phyloP scores from a whole-genome alignment of 495 filamentous ascomycete genomes.

The Aspergillus panamensis region DNA sequence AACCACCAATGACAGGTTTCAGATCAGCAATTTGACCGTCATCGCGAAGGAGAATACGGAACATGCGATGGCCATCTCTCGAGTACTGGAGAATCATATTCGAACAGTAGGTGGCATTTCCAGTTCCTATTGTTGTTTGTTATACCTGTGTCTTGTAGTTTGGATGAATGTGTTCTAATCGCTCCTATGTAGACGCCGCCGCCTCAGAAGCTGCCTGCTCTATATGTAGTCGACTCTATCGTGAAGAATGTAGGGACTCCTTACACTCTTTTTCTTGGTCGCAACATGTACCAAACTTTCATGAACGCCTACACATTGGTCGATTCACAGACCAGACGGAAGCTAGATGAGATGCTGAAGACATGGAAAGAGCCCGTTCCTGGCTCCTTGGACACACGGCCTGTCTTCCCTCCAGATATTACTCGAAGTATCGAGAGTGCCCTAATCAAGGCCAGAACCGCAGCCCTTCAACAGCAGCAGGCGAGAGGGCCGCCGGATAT shows the following conservation, averaged over 20 bases:
- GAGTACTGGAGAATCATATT: slow-evolving; percentile 87
- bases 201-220: slow-evolving; percentile 78
- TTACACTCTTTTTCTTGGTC: slow-evolving; percentile 89
- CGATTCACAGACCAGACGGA: slow-evolving; percentile 71
- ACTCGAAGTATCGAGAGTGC: slow-evolving; percentile 91
- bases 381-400: slow-evolving; percentile 79
- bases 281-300: slow-evolving; percentile 87
- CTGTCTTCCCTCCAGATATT: slow-evolving; percentile 81
- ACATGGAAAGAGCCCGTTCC: slow-evolving; percentile 98
- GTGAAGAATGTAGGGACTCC: slow-evolving; percentile 98
- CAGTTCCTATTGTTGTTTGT: slow-evolving; percentile 6
- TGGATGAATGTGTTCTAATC: slow-evolving; percentile 37
- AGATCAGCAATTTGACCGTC: slow-evolving; percentile 92
- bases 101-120: slow-evolving; percentile 66
- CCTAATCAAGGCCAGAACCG: slow-evolving; percentile 81
- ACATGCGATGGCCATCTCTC: slow-evolving; percentile 86
- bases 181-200: slow-evolving; percentile 66
- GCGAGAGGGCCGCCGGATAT: slow-evolving; percentile 62
- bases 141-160: slow-evolving; percentile 26
- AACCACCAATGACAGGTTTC: slow-evolving; percentile 79
- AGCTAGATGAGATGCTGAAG: slow-evolving; percentile 94
- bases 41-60: slow-evolving; percentile 96
- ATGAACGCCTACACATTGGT: slow-evolving; percentile 94
- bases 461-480: slow-evolving; percentile 66
- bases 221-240: slow-evolving; percentile 98